A percentile compares a stretch with the other conserved stretches of the same genome.
Evolutionary conservation across 2,329 filamentous ascomycete species (phyloP).

Genomic region (Emmonsiellopsis sp.): DNA sequence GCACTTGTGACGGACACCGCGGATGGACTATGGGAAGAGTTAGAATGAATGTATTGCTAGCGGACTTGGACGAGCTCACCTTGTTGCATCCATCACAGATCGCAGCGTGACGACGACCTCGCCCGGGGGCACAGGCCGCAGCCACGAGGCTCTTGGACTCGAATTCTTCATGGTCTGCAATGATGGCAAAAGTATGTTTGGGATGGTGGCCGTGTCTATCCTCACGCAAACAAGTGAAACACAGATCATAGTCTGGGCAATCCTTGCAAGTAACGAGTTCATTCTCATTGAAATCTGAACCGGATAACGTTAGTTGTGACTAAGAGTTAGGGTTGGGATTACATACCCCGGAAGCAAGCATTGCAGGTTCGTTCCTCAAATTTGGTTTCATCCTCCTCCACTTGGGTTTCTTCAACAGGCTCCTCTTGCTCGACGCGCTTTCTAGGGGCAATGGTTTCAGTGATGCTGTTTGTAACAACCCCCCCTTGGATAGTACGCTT

Average conservation of each 20-base stretch:
- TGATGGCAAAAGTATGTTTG: constrained; percentile 64
- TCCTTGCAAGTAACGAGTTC: constrained; percentile 75
- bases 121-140: constrained; percentile 65
- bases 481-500: constrained; percentile 77
- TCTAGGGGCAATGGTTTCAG: constrained; percentile 68
- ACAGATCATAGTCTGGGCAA: constrained; percentile 90
- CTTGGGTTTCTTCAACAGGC: background rate
- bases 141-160: constrained; percentile 54
- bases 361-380: constrained; percentile 38
- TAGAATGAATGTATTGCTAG: background rate
- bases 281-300: constrained; percentile 57
- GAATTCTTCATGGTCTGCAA: constrained; percentile 16
- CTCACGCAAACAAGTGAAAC: constrained; percentile 66
- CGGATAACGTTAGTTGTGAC: background rate
- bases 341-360: constrained; percentile 53
- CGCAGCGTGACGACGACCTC: constrained; percentile 72
- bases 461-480: constrained; percentile 64
- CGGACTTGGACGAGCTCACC: constrained; percentile 25
- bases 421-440: constrained; percentile 4
- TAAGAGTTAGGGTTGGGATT: background rate
- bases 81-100: constrained; percentile 91
- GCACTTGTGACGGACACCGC: constrained; percentile 91
- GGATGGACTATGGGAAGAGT: constrained; percentile 52
- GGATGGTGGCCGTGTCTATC: constrained; percentile 86
- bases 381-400: background rate